Evolutionary conservation across 257 asterid genomes (phyloP), one percentile per base, ranked within the genome.

Genomic region (Echites panduratus): DNA sequence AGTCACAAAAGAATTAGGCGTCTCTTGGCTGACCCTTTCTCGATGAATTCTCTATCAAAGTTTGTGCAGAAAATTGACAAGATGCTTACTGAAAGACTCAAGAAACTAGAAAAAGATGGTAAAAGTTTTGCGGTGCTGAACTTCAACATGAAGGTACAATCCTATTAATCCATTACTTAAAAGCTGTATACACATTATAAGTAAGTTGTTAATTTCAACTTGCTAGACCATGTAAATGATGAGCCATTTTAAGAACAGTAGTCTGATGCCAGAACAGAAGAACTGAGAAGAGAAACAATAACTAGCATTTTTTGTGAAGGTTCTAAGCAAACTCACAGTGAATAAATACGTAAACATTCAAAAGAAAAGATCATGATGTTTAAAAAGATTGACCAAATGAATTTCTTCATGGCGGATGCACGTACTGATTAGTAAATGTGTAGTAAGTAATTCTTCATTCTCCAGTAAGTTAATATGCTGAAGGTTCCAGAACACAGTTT

Each of bases 11-110:
- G 87, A 77, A 86, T 86, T 47, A 71, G 89, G 20, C 81, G 80
- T 0, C 79, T 86, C 57, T 82, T 88, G 6, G 78, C 87, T 4
- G 86, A 88, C 16, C 88, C 95, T 45, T 88, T 88, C 80, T 88
- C 91, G 0, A 83, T 86, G 85, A 80, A 75, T 72, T 86, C 89
- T 45, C 32, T 88, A 11, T 79, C 86, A 1, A 79, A 79, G 16
- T 88, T 86, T 17, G 82, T 86, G 13, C 86, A 79, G 24, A 79
- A 82, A 27, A 79, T 83, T 16, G 91, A 88, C 53, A 38, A 44
- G 7, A 79, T 83, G 84, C 12, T 86, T 22, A 73, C 45, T 54
- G 68, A 71, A 57, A 80, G 87, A 66, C 73, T 88, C 22, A 75
- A 79, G 75, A 76, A 73, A 61, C 68, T 64, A 41, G 85, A 86